Percentiles rank a stretch among this genome's conserved stretches.
phyloP scores from a whole-genome alignment of 2,329 filamentous ascomycete genomes.

The Ophidiomyces ophidiicola region DNA sequence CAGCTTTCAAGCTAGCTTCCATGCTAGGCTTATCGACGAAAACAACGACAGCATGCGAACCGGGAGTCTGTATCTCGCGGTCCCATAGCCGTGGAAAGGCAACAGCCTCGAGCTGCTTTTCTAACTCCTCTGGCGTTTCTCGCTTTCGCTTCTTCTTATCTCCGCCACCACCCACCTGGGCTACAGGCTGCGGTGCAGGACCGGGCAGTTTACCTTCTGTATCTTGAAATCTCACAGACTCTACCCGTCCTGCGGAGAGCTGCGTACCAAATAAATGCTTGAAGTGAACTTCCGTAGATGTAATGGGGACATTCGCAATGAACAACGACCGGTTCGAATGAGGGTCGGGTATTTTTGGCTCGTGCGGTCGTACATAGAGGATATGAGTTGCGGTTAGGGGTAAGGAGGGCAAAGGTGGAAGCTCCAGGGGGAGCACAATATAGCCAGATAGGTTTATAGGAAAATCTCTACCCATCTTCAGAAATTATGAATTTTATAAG shows the following conservation, averaged over 20 bases:
- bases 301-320: constrained; percentile 76
- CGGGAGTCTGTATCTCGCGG: constrained; percentile 55
- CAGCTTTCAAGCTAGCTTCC: constrained; percentile 64
- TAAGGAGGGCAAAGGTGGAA: constrained; percentile 52
- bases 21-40: constrained; percentile 75
- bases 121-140: constrained; percentile 36
- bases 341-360: constrained; percentile 61
- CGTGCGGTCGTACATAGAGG: constrained; percentile 73
- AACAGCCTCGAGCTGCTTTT: constrained; percentile 46
- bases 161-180: constrained; percentile 12
- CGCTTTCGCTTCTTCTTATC: constrained; percentile 49
- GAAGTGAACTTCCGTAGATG: constrained; percentile 67
- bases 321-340: constrained; percentile 73
- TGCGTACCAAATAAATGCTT: constrained; percentile 62
- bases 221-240: constrained; percentile 61
- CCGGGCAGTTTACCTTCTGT: constrained; percentile 29
- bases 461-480: constrained; percentile 5
- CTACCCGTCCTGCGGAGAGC: constrained; percentile 65
- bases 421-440: constrained; percentile 53
- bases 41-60: constrained; percentile 65
- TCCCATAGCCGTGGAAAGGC: constrained; percentile 63
- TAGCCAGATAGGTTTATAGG: constrained; percentile 45
- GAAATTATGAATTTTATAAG: not conserved
- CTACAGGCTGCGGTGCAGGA: constrained; percentile 16
- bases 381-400: constrained; percentile 58